phyloP scores from a whole-genome alignment of 169 alveolate species.

The Cryptosporidium parvum region DNA sequence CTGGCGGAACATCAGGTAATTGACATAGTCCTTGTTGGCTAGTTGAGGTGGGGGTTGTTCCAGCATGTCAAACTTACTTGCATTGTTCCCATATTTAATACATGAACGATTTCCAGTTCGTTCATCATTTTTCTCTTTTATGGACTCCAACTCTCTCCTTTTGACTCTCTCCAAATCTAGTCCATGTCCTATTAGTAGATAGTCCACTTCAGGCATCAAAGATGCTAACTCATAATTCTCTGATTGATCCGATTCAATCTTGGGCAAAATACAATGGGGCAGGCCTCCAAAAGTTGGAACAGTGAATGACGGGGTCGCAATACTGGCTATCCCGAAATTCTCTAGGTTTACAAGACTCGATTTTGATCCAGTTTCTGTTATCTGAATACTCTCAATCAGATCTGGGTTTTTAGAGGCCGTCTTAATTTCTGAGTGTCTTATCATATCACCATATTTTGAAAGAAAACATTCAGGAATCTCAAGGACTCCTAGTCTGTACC shows the following conservation, averaged over 20 bases:
- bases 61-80: constrained; percentile 19
- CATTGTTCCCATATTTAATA: background rate
- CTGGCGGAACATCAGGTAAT: constrained; percentile 57
- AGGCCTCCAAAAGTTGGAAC: constrained; percentile 59
- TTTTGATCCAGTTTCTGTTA: background rate
- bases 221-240: constrained; percentile 27
- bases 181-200: constrained; percentile 27
- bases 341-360: background rate
- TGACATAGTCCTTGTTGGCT: constrained; percentile 33
- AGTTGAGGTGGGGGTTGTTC: constrained; percentile 47
- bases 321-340: background rate
- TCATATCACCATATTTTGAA: background rate
- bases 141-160: background rate
- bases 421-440: background rate
- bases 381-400: background rate
- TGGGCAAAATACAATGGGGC: constrained; percentile 54
- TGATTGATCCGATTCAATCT: background rate
- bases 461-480: constrained; percentile 5
- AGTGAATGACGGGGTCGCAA: constrained; percentile 56
- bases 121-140: background rate
- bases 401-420: background rate
- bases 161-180: constrained; percentile 23
- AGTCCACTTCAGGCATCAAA: constrained; percentile 34
- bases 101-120: background rate
- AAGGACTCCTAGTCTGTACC: constrained; percentile 51